Evolutionary conservation across 352 stramenopile species (phyloP).

Genomic region (Phytophthora pisi): DNA sequence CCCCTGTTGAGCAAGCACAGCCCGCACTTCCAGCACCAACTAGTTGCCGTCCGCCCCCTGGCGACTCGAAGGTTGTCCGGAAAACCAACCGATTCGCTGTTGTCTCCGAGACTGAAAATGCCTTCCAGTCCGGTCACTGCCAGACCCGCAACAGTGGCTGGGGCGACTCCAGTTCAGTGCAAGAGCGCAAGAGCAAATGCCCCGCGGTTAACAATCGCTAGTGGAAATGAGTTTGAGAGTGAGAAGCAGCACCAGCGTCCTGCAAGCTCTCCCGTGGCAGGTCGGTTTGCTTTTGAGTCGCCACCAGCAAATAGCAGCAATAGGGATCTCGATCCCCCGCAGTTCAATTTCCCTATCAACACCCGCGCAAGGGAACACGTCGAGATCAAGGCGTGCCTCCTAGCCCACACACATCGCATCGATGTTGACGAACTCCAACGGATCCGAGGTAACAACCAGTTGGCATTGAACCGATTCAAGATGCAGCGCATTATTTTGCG

Average conservation of each 20-base stretch:
- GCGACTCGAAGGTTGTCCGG: constrained; percentile 2
- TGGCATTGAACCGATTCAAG: constrained; percentile 43
- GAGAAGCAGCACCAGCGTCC: constrained; percentile 9
- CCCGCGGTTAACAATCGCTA: constrained; percentile 3
- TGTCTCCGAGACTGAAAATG: constrained; percentile 30
- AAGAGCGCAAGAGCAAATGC: constrained; percentile 27
- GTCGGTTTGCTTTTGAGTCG: constrained; percentile 6
- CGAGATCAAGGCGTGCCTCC: constrained; percentile 72
- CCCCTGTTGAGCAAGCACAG: constrained; percentile 43
- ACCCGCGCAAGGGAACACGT: constrained; percentile 53
- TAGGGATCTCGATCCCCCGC: constrained; percentile 8
- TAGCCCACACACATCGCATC: constrained; percentile 68
- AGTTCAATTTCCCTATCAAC: constrained; percentile 29
- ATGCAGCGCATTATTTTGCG: constrained; percentile 52
- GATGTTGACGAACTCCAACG: constrained; percentile 63
- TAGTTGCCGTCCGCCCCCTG: constrained; percentile 15
- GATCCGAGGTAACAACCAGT: constrained; percentile 40
- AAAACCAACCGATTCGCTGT: constrained; percentile 14
- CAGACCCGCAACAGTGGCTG: constrained; percentile 7
- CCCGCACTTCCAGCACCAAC: constrained; percentile 29
- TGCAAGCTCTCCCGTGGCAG: constrained; percentile 18
- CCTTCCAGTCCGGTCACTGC: constrained; percentile 5
- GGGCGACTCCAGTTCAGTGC: constrained; percentile 27
- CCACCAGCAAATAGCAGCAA: background rate
- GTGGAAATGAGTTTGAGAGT: background rate